phyloP scores from a whole-genome alignment of 1,284 basidiomycete genomes.

The Fistulina hepatica region DNA sequence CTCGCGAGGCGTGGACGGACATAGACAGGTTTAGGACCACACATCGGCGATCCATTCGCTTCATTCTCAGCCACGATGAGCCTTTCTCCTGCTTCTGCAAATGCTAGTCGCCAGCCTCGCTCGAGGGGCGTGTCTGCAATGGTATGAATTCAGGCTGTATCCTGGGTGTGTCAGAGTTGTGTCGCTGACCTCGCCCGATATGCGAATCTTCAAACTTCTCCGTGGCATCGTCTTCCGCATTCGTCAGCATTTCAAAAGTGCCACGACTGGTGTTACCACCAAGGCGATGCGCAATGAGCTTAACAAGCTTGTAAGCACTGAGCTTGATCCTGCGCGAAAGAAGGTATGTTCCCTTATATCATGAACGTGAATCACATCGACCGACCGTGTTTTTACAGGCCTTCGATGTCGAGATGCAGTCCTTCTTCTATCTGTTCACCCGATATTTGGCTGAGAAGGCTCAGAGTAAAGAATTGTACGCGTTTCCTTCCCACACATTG shows the following conservation, averaged over 20 bases:
- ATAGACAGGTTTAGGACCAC: too few relatives aligned
- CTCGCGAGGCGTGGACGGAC: too few relatives aligned
- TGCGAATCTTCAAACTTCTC: too few relatives aligned
- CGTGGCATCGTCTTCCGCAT: slow-evolving; percentile 95
- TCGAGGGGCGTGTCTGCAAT: slow-evolving; percentile 5
- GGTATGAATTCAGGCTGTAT: too few relatives aligned
- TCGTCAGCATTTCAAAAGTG: slow-evolving; percentile 81
- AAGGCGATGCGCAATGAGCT: slow-evolving; percentile 99
- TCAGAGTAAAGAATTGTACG: slow-evolving; percentile 85
- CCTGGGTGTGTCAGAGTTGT: too few relatives aligned
- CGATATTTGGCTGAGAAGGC: slow-evolving; percentile 94
- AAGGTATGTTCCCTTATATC: slow-evolving; percentile 46
- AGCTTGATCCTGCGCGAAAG: slow-evolving; percentile 69
- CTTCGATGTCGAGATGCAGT: slow-evolving; percentile 97
- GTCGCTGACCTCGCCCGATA: too few relatives aligned
- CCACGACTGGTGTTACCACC: slow-evolving; percentile 93
- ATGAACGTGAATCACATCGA: slow-evolving; percentile 4
- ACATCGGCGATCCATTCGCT: too few relatives aligned
- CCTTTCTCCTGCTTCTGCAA: background rate
- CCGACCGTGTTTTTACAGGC: slow-evolving; percentile 40
- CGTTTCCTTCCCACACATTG: slow-evolving; percentile 9
- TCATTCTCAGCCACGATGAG: too few relatives aligned
- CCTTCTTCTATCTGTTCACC: slow-evolving; percentile 98
- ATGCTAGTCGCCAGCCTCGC: slow-evolving; percentile 5
- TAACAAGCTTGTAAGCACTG: slow-evolving; percentile 80